Base-by-base conservation (phyloP, 2,329 filamentous ascomycete genomes). In the Helicocarpus griseus region DNA sequence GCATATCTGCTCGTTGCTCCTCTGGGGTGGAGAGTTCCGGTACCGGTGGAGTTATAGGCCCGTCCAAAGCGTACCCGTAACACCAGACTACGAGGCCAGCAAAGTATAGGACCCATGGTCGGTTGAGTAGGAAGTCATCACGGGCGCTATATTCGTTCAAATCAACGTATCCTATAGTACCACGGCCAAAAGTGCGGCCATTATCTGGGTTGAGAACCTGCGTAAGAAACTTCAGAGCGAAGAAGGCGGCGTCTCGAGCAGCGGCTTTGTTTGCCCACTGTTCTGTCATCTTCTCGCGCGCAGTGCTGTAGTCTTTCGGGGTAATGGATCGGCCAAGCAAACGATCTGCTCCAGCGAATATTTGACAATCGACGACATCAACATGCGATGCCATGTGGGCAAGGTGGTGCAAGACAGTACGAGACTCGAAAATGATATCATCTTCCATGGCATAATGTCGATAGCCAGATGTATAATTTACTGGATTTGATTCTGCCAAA, bases 301-400 rank as follows among this genome's bases (percentile, higher is more conserved):
- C 89, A 48, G 82, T 85, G 56, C 78, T 83, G 52, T 93, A 84
- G 68, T 97, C 93, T 55, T 87, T 82, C 1, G 81, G 76, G 1
- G 87, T 89, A 54, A 97, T 94, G 0, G 85, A 83, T 44, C 91
- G 83, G 21, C 93, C 91, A 3, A 97, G 80, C 2, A 96, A 77
- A 28, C 90, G 79, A 59, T 85, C 87, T 1, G 91, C 89, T 7
- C 90, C 84, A 4, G 91, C 93, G 66, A 93, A 96, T 58, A 97
- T 94, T 69, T 97, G 91, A 62, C 89, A 91, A 66, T 97, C 91
- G n/a, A 95, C 87, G 50, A 97, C 89, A 63, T 97, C 91, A 22
- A 95, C 89, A 63, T 97, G 89, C 79, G 95, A 95, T 2, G 89
- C 89, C 88, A 98, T 96, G 67, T 97, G 93, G 0, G 93, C 93